phyloP scores from a whole-genome alignment of 2,329 filamentous ascomycete genomes.

The Verticillium zaregamsianum region DNA sequence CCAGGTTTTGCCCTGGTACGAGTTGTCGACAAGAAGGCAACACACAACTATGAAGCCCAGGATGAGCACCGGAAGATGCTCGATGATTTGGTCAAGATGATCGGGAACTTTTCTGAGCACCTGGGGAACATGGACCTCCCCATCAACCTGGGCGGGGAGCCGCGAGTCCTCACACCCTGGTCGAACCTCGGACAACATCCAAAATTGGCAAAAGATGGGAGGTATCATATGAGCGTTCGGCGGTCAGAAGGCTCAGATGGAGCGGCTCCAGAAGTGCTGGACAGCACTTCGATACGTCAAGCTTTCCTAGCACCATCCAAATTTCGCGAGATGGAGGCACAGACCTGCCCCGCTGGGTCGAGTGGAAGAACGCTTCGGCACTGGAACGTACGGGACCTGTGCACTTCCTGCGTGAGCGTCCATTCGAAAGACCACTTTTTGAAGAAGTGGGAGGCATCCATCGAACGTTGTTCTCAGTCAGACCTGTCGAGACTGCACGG shows the following conservation, averaged over 20 bases:
- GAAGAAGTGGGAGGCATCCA: slow-evolving; percentile 58
- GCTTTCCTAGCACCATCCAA: slow-evolving; percentile 13
- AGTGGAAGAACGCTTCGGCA: slow-evolving; percentile 52
- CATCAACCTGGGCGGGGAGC: slow-evolving; percentile 76
- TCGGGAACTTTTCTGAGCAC: slow-evolving; percentile 65
- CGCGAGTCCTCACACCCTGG: slow-evolving; percentile 66
- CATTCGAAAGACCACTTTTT: slow-evolving; percentile 67
- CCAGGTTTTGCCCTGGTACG: slow-evolving; percentile 45
- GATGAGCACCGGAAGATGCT: slow-evolving; percentile 30
- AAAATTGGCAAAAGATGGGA: slow-evolving; percentile 19
- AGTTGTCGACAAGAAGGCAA: slow-evolving; percentile 61
- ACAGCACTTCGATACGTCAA: not conserved
- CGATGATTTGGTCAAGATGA: slow-evolving; percentile 56
- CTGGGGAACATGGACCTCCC: slow-evolving; percentile 81
- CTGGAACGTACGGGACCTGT: slow-evolving; percentile 63
- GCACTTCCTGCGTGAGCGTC: slow-evolving; percentile 55
- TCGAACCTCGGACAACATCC: slow-evolving; percentile 43
- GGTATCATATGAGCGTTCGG: slow-evolving; percentile 43
- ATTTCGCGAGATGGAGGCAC: slow-evolving; percentile 37
- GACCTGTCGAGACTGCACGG: slow-evolving; percentile 72
- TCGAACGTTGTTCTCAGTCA: slow-evolving; percentile 71
- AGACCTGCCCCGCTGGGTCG: slow-evolving; percentile 60
- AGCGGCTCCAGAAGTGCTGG: slow-evolving; percentile 2
- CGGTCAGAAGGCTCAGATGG: slow-evolving; percentile 23
- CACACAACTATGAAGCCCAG: slow-evolving; percentile 28